phyloP scores from a whole-genome alignment of 306 rosid genomes.

The Lathyrus tuberosus region DNA sequence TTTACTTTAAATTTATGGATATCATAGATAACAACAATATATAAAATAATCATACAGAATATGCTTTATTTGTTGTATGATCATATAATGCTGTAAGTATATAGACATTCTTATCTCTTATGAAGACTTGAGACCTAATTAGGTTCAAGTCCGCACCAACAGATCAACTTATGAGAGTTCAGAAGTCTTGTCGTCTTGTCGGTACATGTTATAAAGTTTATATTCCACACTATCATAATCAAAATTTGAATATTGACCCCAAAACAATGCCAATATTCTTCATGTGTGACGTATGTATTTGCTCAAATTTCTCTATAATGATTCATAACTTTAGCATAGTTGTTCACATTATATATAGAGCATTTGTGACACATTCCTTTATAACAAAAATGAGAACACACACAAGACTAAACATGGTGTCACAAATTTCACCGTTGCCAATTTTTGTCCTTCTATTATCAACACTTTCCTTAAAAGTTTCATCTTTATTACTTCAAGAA shows the following conservation, averaged over 20 bases:
- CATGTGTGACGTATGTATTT: slow-evolving; percentile 46
- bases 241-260: slow-evolving; percentile 29
- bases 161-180: too few relatives aligned
- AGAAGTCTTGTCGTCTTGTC: slow-evolving; percentile 22
- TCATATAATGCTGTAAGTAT: slow-evolving; percentile 32
- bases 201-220: slow-evolving; percentile 12
- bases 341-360: slow-evolving; percentile 30
- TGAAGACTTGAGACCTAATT: neutral
- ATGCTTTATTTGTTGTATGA: slow-evolving; percentile 30
- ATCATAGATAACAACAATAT: neutral
- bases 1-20: slow-evolving; percentile 1
- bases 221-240: slow-evolving; percentile 35
- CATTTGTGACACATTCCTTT: slow-evolving; percentile 25
- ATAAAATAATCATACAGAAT: slow-evolving; percentile 22
- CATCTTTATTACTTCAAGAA: slow-evolving; percentile 44
- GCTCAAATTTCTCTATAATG: slow-evolving; percentile 31
- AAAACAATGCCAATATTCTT: slow-evolving; percentile 33
- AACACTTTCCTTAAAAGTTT: slow-evolving; percentile 41
- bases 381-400: slow-evolving; percentile 30
- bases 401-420: slow-evolving; percentile 36
- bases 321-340: neutral
- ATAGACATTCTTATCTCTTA: slow-evolving; percentile 35
- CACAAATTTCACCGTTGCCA: slow-evolving; percentile 34
- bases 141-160: too few relatives aligned
- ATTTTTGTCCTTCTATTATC: slow-evolving; percentile 43